Percentiles rank a stretch among this genome's conserved stretches.
These are phyloP conservation scores for Sesbania bispinosa DNA, from an alignment of 306 rosid species.

Conservation along the genomic window DNA sequence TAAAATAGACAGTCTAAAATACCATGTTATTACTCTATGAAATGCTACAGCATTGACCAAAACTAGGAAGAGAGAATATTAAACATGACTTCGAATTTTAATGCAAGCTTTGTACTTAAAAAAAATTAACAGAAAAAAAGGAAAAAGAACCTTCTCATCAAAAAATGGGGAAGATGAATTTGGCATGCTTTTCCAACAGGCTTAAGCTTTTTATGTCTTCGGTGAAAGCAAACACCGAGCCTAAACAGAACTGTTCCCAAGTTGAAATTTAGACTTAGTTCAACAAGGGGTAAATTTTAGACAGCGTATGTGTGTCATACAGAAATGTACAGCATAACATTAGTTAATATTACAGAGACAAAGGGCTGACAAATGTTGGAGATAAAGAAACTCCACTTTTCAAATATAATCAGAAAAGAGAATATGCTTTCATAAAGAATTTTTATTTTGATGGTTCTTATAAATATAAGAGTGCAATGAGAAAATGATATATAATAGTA, in stretches of 20 bases:
- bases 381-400: neutral
- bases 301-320: neutral
- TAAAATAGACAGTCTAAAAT: neutral
- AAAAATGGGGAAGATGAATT: conserved; percentile 2
- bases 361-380: neutral
- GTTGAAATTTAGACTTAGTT: neutral
- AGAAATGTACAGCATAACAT: neutral
- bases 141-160: neutral
- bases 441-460: neutral
- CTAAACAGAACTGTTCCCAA: neutral
- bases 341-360: neutral
- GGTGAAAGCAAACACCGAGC: neutral
- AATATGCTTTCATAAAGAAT: neutral
- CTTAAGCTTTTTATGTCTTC: neutral
- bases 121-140: neutral
- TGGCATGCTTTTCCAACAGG: neutral
- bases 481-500: too few relatives aligned
- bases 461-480: too few relatives aligned
- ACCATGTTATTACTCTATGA: neutral
- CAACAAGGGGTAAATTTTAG: neutral
- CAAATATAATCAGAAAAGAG: neutral
- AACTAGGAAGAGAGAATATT: neutral
- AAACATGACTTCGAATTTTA: neutral
- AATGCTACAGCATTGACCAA: neutral
- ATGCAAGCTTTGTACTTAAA: neutral